Evolutionary conservation across 2,329 filamentous ascomycete species (phyloP).

Genomic region (Fusarium protoensiforme): DNA sequence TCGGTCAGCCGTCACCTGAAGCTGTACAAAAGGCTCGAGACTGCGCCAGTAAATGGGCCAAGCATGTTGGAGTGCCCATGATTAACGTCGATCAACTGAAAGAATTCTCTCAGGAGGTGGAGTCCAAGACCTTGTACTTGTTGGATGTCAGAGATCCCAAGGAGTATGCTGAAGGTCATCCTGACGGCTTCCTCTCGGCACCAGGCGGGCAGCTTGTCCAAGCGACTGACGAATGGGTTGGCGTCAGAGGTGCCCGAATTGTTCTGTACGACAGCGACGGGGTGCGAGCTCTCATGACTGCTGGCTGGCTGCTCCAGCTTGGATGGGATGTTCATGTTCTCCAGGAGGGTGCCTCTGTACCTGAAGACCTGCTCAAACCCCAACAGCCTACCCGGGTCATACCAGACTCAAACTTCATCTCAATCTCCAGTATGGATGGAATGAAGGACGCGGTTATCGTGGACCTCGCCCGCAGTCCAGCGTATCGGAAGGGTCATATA

Average conservation of each 20-base stretch:
- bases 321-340: conserved; percentile 47
- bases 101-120: conserved; percentile 14
- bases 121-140: conserved; percentile 40
- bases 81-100: conserved; percentile 19
- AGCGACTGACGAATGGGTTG: conserved; percentile 47
- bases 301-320: conserved; percentile 45
- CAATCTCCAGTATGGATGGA: conserved; percentile 14
- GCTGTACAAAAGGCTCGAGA: conserved; percentile 13
- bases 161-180: conserved; percentile 41
- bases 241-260: conserved; percentile 44
- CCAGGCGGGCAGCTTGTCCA: conserved; percentile 47
- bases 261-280: conserved; percentile 45
- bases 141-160: conserved; percentile 45
- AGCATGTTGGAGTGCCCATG: conserved; percentile 21
- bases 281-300: conserved; percentile 45
- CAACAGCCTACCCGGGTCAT: neutral
- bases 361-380: conserved; percentile 3
- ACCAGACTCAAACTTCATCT: conserved; percentile 3
- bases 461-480: conserved; percentile 45
- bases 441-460: conserved; percentile 34
- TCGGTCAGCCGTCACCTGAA: conserved; percentile 13
- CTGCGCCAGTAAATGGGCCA: conserved; percentile 18
- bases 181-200: conserved; percentile 41
- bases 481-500: conserved; percentile 45
- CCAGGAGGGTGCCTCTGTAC: conserved; percentile 21